phyloP scores from a whole-genome alignment of 148 eudicot species.

The Camellia japonica region DNA sequence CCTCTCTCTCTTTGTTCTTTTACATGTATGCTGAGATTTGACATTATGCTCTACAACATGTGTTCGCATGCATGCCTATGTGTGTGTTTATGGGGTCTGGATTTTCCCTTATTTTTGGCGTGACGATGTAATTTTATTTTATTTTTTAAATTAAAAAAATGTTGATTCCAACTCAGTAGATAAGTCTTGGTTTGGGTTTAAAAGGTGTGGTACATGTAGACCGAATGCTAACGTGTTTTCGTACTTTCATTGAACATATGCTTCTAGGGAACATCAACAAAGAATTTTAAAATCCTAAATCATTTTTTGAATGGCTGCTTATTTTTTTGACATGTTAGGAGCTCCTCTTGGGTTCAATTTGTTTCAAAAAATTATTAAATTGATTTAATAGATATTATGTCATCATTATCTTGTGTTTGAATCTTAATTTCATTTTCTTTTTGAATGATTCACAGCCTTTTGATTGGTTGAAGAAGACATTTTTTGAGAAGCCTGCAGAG shows the following conservation, averaged over 20 bases:
- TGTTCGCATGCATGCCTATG: no score
- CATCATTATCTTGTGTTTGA: background rate
- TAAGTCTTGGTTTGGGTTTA: no score
- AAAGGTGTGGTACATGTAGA: no score
- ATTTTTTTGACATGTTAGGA: background rate
- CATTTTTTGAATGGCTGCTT: background rate
- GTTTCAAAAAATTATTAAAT: background rate
- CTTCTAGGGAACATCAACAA: background rate
- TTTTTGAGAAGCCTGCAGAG: conserved; percentile 43
- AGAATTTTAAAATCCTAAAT: background rate
- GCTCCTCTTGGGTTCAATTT: background rate
- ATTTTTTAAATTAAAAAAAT: no score
- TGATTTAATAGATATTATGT: background rate
- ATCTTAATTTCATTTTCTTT: background rate
- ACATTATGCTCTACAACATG: no score
- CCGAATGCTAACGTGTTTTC: no score
- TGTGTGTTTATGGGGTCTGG: background rate
- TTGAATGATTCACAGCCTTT: conserved; percentile 38
- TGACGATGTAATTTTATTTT: background rate
- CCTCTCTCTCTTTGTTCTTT: no score
- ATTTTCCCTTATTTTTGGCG: background rate
- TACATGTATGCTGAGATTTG: background rate
- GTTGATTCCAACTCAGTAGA: background rate
- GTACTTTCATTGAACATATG: background rate
- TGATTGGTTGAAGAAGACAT: conserved; percentile 49